Conservation (phyloP, 306 rosid genomes). For the Quercus cerris region DNA sequence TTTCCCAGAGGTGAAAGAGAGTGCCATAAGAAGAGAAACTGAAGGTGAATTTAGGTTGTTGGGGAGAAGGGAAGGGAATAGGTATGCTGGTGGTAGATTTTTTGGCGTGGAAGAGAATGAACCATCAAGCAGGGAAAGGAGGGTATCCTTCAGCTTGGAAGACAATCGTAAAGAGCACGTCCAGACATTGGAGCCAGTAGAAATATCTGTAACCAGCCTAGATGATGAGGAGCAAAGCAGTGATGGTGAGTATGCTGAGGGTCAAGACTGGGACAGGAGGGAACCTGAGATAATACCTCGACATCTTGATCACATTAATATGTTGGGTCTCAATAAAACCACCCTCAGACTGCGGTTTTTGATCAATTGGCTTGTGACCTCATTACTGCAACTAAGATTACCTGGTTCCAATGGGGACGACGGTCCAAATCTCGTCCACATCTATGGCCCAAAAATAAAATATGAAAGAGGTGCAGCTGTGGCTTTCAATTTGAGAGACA, state of each 20-base stretch:
- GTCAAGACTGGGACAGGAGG: slow-evolving; percentile 53
- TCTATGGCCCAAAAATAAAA: slow-evolving; percentile 92
- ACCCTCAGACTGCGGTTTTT: slow-evolving; percentile 78
- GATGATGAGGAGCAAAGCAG: slow-evolving; percentile 73
- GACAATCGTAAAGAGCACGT: slow-evolving; percentile 55
- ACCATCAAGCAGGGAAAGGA: slow-evolving; percentile 52
- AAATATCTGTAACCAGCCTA: slow-evolving; percentile 57
- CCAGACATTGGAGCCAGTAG: slow-evolving; percentile 58
- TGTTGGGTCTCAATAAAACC: slow-evolving; percentile 93
- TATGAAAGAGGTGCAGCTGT: slow-evolving; percentile 96
- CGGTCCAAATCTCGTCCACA: slow-evolving; percentile 58
- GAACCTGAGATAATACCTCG: slow-evolving; percentile 77
- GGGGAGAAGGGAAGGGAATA: slow-evolving; percentile 80
- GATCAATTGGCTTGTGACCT: slow-evolving; percentile 95
- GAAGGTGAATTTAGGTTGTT: slow-evolving; percentile 90
- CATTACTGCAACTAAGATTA: slow-evolving; percentile 71
- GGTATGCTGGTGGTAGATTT: slow-evolving; percentile 62
- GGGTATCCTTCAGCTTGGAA: slow-evolving; percentile 83
- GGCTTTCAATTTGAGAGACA: slow-evolving; percentile 84
- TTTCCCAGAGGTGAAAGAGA: slow-evolving; percentile 62
- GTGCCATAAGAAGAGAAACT: slow-evolving; percentile 94
- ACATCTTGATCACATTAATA: slow-evolving; percentile 71
- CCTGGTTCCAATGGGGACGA: slow-evolving; percentile 46
- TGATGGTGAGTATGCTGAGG: slow-evolving; percentile 79
- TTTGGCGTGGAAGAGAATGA: slow-evolving; percentile 80